phyloP scores from a whole-genome alignment of 176 grass and related monocot genomes.

The Triticum urartu region DNA sequence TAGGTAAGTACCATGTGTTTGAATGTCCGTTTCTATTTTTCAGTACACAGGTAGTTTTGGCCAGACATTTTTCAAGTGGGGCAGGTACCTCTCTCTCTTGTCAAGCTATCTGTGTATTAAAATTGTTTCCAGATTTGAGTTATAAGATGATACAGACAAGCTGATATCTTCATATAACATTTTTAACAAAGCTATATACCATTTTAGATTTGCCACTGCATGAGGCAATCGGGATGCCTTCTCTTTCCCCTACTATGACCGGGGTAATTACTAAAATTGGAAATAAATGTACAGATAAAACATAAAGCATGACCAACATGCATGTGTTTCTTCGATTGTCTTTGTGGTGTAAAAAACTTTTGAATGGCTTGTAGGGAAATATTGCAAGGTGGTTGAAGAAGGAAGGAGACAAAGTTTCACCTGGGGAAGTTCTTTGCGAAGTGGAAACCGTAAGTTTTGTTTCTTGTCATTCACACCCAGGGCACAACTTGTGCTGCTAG shows the following conservation, averaged over 20 bases:
- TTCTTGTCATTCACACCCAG: background rate
- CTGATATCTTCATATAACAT: background rate
- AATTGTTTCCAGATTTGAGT: background rate
- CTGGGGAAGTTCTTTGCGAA: slow-evolving; percentile 93
- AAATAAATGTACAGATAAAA: background rate
- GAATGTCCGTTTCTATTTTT: slow-evolving; percentile 13
- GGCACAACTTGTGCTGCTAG: background rate
- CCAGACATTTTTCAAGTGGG: slow-evolving; percentile 56
- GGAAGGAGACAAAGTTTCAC: slow-evolving; percentile 89
- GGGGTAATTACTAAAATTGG: slow-evolving; percentile 33
- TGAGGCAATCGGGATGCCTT: slow-evolving; percentile 64
- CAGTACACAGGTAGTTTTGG: slow-evolving; percentile 24
- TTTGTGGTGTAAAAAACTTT: background rate
- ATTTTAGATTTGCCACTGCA: slow-evolving; percentile 59
- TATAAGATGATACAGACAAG: background rate
- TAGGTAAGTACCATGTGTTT: background rate
- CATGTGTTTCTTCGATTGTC: slow-evolving; percentile 6
- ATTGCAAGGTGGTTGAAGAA: slow-evolving; percentile 95
- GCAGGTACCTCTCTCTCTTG: slow-evolving; percentile 39
- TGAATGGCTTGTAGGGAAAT: slow-evolving; percentile 48
- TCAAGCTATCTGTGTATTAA: slow-evolving; percentile 17
- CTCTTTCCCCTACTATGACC: slow-evolving; percentile 79
- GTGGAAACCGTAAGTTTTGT: slow-evolving; percentile 85
- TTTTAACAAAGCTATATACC: slow-evolving; percentile 8
- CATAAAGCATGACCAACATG: background rate